A percentile compares a stretch with the other conserved stretches of the same genome.
Evolutionary conservation across 148 eudicot genomes (phyloP).

Genomic region (Rhododendron kiyosumense): DNA sequence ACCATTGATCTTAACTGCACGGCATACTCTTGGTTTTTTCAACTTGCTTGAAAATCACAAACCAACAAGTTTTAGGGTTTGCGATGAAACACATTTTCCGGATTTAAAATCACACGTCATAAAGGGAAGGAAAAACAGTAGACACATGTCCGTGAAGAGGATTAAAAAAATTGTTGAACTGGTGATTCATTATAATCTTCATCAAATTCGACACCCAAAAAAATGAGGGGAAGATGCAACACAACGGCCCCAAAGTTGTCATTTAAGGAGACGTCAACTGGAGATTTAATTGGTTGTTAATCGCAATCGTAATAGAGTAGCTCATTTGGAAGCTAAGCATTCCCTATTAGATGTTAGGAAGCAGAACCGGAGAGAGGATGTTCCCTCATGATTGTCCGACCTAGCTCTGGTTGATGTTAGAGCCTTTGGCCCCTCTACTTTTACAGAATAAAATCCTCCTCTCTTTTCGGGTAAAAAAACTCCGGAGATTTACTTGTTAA

Average conservation of each 20-base stretch:
- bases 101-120: too few relatives aligned
- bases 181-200: neutral
- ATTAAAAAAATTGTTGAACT: too few relatives aligned
- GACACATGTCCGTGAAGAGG: too few relatives aligned
- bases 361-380: neutral
- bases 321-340: too few relatives aligned
- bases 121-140: too few relatives aligned
- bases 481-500: neutral
- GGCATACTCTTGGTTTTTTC: neutral
- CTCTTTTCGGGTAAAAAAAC: neutral
- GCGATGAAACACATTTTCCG: too few relatives aligned
- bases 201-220: neutral
- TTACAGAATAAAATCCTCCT: too few relatives aligned
- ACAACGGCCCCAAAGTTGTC: neutral
- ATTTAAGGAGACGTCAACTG: neutral
- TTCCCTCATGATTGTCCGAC: too few relatives aligned
- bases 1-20: neutral
- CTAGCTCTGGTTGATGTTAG: neutral
- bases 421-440: neutral
- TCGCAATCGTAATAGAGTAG: neutral
- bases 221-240: neutral
- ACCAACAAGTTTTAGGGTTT: too few relatives aligned
- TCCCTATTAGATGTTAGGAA: too few relatives aligned
- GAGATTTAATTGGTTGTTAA: neutral
- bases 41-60: neutral